Evolutionary conservation across 331 rosid species (phyloP), one percentile per base, ranked within the genome.

Genomic region (Quercus phellos): DNA sequence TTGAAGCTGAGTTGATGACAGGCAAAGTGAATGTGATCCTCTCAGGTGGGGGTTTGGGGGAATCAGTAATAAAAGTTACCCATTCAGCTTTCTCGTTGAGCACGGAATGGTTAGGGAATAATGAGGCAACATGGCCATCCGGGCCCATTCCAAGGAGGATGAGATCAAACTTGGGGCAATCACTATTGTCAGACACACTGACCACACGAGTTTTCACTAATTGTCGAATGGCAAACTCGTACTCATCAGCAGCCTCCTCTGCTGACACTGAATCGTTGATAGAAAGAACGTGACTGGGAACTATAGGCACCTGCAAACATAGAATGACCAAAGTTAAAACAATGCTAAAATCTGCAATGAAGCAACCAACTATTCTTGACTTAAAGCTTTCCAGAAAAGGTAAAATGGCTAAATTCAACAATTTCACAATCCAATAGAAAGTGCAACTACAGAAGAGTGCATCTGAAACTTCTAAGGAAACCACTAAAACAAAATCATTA

Each of bases 1-100:
- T 91, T 83, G 99, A 89, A 0, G 99, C 96, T 3, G 96, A 95
- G 89, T 95, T 95, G 89, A 95, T 91, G 77, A 95, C 99, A 0
- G 98, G 98, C 87, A 95, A 73, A 67, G 97, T 95, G 87, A 95
- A 91, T 54, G 99, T 93, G 85, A 95, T 93, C 70, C 99, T 88
- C 89, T 95, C 99, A 0, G 99, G 99, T 43, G 99, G 99, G 34
- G 98, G 93, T 78, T 90, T 84, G 17, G 99, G 98, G 77, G 99
- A 93, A 74, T 95, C 94, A 0, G 98, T 93, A 13, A 91, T 84
- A 85, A 93, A 95, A 71, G 96, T 85, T 55, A 95, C 97, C 99
- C 99, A 95, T 75, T 85, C 93, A 80, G 89, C 85, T 83, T 74
- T 89, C 81, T 91, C 93, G 51, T 85, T 78, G 5, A 95, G 91